Conservation (phyloP, 2,329 filamentous ascomycete species). For the Fusarium succisae region DNA sequence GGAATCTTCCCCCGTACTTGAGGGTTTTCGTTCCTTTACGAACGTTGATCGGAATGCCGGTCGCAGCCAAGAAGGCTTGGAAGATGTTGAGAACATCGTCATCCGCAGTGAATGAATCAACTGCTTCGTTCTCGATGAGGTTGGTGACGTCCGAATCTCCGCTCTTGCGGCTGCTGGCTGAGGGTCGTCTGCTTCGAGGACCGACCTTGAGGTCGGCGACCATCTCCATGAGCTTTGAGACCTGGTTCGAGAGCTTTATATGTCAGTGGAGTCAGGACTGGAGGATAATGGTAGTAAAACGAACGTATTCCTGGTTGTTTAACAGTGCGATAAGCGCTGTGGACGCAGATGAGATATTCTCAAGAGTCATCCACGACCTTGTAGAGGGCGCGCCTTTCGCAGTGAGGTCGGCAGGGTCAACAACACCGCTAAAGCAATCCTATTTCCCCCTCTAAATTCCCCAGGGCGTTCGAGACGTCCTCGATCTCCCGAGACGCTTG, state of each 20-base stretch:
- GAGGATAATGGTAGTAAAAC: background rate
- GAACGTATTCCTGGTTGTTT: background rate
- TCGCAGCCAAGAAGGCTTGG: background rate
- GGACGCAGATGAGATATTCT: fast-evolving
- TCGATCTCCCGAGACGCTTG: background rate
- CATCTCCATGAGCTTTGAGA: background rate
- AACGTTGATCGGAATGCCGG: background rate
- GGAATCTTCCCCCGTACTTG: background rate
- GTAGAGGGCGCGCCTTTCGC: background rate
- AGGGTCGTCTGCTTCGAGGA: background rate
- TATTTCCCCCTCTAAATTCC: too few relatives aligned
- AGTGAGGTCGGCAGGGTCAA: too few relatives aligned
- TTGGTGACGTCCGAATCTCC: fast-evolving
- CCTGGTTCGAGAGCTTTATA: background rate
- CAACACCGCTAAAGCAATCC: too few relatives aligned
- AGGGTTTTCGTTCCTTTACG: too few relatives aligned
- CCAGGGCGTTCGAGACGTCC: too few relatives aligned
- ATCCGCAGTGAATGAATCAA: too few relatives aligned
- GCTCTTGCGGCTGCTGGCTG: background rate
- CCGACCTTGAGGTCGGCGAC: background rate
- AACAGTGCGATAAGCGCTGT: background rate
- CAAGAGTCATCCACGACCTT: background rate
- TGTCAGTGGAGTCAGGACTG: background rate
- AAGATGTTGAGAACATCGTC: background rate
- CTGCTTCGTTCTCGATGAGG: fast-evolving